These are phyloP conservation scores for Pezicula carpinea DNA, from an alignment of 2,329 filamentous ascomycete species.

Conservation along the genomic window DNA sequence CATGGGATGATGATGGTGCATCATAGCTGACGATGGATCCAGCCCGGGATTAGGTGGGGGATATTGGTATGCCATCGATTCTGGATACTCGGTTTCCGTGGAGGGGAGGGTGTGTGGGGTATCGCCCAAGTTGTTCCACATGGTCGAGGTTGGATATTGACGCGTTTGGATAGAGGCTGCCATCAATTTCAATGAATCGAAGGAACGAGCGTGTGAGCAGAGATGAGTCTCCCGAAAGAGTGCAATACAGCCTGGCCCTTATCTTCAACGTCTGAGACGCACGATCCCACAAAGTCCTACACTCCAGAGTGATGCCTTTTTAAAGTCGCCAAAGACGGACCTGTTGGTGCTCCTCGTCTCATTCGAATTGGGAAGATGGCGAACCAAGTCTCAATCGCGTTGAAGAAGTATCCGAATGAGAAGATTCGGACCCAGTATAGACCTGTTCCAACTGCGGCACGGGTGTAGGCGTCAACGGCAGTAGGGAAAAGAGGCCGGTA, in stretches of 20 bases:
- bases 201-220: background rate
- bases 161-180: constrained; percentile 27
- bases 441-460: constrained; percentile 18
- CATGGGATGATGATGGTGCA: constrained; percentile 8
- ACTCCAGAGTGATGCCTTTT: too few species aligned
- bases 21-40: constrained; percentile 22
- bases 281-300: too few species aligned
- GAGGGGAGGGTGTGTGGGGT: constrained; percentile 18
- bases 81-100: constrained; percentile 16
- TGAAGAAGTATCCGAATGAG: constrained; percentile 5
- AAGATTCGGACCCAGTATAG: constrained; percentile 12
- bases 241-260: background rate
- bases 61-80: constrained; percentile 27
- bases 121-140: constrained; percentile 25
- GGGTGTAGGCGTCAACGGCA: constrained; percentile 18
- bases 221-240: background rate
- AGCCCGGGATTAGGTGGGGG: constrained; percentile 19
- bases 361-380: too few species aligned
- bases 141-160: constrained; percentile 24
- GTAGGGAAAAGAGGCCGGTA: constrained; percentile 12
- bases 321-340: too few species aligned
- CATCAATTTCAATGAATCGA: constrained; percentile 25
- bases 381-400: background rate
- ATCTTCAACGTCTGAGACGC: constrained; percentile 3
- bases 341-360: too few species aligned